phyloP scores from a whole-genome alignment of 371 early-diverging fungal genomes.

The Apophysomyces variabilis region DNA sequence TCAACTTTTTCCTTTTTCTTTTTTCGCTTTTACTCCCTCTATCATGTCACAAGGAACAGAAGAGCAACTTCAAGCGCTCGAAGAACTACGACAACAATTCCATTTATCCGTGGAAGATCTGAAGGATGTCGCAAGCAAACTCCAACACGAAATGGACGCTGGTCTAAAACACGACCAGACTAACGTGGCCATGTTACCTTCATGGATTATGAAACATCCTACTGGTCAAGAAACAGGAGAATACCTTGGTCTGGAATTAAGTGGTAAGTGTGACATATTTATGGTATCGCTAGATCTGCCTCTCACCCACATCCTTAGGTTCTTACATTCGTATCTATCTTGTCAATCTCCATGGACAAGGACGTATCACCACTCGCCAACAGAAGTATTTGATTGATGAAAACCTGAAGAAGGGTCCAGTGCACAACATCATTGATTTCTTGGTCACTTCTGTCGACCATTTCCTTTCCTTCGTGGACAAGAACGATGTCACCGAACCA shows the following conservation, averaged over 20 bases:
- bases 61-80: constrained; percentile 17
- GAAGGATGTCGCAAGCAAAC: constrained; percentile 56
- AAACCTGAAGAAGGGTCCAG: constrained; percentile 63
- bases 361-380: constrained; percentile 63
- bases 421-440: constrained; percentile 68
- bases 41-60: neutral
- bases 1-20: constrained; percentile 11
- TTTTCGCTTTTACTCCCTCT: constrained; percentile 7
- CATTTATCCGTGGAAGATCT: constrained; percentile 54
- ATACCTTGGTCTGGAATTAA: constrained; percentile 90
- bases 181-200: constrained; percentile 72
- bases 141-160: constrained; percentile 69
- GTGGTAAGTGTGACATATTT: constrained; percentile 58
- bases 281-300: neutral
- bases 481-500: constrained; percentile 24
- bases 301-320: constrained; percentile 21
- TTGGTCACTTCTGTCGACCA: constrained; percentile 83
- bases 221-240: constrained; percentile 85
- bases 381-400: constrained; percentile 83
- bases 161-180: constrained; percentile 63
- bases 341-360: constrained; percentile 76
- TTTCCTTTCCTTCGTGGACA: constrained; percentile 69
- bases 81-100: constrained; percentile 46
- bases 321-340: constrained; percentile 88
- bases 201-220: constrained; percentile 60